Evolutionary conservation across 2,329 filamentous ascomycete species (phyloP).

Genomic region (Scytalidium lignicola): DNA sequence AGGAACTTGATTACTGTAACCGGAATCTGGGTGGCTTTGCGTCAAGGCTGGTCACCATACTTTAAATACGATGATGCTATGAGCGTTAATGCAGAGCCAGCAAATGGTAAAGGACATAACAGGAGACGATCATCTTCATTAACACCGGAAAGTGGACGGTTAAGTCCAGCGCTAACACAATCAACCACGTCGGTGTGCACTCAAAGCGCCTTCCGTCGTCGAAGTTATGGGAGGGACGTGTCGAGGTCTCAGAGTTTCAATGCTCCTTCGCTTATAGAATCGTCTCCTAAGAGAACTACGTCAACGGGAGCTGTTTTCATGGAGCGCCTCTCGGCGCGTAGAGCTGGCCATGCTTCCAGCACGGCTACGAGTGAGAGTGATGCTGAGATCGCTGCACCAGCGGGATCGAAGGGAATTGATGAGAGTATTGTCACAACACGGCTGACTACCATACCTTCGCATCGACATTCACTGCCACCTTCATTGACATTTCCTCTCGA

Average conservation of each 20-base stretch:
- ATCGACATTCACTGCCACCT: conserved; percentile 4
- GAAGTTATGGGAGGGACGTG: background rate
- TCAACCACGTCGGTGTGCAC: conserved; percentile 20
- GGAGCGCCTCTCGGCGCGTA: conserved; percentile 27
- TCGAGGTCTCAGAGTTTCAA: background rate
- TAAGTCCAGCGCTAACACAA: conserved; percentile 8
- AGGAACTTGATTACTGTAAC: conserved; percentile 47
- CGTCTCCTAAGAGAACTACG: conserved; percentile 34
- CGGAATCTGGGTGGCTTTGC: conserved; percentile 46
- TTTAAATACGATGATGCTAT: conserved; percentile 29
- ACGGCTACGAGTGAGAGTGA: conserved; percentile 23
- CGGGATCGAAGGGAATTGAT: background rate
- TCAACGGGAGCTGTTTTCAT: conserved; percentile 44
- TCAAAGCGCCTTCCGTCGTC: conserved; percentile 14
- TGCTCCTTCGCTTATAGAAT: background rate
- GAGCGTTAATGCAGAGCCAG: conserved; percentile 6
- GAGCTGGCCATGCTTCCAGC: conserved; percentile 13
- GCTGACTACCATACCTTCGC: background rate
- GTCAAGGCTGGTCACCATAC: conserved; percentile 37
- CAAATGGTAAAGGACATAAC: conserved; percentile 1
- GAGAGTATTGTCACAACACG: background rate
- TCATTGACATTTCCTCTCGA: conserved; percentile 8
- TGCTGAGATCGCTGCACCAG: conserved; percentile 10
- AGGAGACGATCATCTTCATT: conserved; percentile 21
- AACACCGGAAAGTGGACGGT: conserved; percentile 17